A percentile compares a stretch with the other conserved stretches of the same genome.
These are phyloP conservation scores for Ophiosphaerella herpotricha DNA, from an alignment of 2,329 filamentous ascomycete species.

Conservation along the genomic window DNA sequence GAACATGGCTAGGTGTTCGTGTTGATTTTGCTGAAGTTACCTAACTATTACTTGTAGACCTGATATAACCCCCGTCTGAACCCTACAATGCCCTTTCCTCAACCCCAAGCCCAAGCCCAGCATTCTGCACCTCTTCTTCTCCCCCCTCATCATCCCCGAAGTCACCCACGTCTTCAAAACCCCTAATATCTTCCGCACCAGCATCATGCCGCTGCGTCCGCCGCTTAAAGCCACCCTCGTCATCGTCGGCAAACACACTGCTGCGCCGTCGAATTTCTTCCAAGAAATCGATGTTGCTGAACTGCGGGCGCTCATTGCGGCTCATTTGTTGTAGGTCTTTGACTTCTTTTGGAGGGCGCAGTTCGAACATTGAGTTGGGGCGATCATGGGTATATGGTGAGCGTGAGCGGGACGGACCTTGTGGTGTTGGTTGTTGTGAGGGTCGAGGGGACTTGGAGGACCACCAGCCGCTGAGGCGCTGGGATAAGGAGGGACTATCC, in stretches of 20 bases:
- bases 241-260: constrained; percentile 48
- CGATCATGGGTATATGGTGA: constrained; percentile 29
- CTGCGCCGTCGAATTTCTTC: constrained; percentile 53
- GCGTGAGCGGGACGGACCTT: constrained; percentile 3
- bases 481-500: constrained; percentile 35
- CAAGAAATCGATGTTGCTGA: constrained; percentile 38
- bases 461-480: constrained; percentile 46
- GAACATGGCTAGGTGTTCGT: no score
- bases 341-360: constrained; percentile 33
- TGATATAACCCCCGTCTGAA: background rate
- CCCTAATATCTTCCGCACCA: constrained; percentile 11
- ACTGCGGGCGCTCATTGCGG: constrained; percentile 9
- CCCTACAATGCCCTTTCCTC: constrained; percentile 9
- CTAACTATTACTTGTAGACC: no score
- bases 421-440: constrained; percentile 10
- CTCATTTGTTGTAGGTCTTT: constrained; percentile 16
- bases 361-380: constrained; percentile 45
- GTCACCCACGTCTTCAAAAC: constrained; percentile 20
- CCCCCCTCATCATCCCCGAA: constrained; percentile 26
- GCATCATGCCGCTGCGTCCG: constrained; percentile 11
- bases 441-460: constrained; percentile 32
- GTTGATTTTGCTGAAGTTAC: no score
- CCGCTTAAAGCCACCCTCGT: background rate
- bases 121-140: constrained; percentile 20
- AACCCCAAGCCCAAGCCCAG: constrained; percentile 18